phyloP scores from a whole-genome alignment of 202 grass and related monocot genomes.

The Dendrocalamus latiflorus region DNA sequence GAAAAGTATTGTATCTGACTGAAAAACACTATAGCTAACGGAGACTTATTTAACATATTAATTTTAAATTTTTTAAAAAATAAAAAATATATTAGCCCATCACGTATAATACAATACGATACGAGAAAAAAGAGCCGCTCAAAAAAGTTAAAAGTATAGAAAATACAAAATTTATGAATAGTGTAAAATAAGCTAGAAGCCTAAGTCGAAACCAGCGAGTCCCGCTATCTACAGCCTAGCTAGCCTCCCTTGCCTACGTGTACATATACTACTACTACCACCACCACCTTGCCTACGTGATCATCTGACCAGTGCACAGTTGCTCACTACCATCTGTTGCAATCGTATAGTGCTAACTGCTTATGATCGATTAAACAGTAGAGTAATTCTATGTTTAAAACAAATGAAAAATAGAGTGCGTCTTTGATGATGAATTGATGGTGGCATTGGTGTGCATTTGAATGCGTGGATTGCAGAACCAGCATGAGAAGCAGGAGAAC shows the following conservation, averaged over 20 bases:
- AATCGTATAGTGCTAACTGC: not conserved
- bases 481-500: conserved; percentile 90
- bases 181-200: no score
- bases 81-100: no score
- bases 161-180: no score
- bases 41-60: no score
- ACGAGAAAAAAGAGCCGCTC: no score
- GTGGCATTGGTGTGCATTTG: not conserved
- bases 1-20: no score
- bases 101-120: no score
- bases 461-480: conserved; percentile 47
- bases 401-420: not conserved
- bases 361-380: not conserved
- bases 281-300: not conserved
- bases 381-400: not conserved
- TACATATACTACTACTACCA: not conserved
- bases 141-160: no score
- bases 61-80: no score
- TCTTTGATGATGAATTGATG: not conserved
- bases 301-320: conserved; percentile 7
- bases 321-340: not conserved
- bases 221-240: not conserved
- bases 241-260: not conserved
- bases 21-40: no score
- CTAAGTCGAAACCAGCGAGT: no score